These are phyloP conservation scores for Neofusicoccum sp. DNA, from an alignment of 2,329 filamentous ascomycete species.

Conservation along the genomic window DNA sequence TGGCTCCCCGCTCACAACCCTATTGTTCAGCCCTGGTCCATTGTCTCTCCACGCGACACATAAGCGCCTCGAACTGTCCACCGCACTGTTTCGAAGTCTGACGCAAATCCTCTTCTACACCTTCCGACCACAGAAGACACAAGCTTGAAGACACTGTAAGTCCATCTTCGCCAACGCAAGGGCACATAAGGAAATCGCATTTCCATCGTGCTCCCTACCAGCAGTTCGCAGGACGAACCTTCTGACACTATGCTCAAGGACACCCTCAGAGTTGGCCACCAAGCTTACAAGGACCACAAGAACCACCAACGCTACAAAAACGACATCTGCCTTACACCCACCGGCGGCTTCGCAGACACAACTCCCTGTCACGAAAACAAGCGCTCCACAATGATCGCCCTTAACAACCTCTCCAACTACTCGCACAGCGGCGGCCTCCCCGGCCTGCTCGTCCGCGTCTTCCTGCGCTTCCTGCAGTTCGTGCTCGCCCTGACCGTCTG, in stretches of 20 bases:
- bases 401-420: constrained; percentile 4
- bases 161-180: background rate
- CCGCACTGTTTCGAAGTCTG: background rate
- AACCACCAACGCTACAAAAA: constrained; percentile 7
- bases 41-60: background rate
- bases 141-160: background rate
- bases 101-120: background rate
- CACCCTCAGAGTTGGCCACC: constrained; percentile 5
- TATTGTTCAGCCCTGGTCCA: background rate
- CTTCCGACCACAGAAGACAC: background rate
- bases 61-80: background rate
- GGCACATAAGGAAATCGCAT: background rate
- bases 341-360: background rate
- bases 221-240: constrained; percentile 2
- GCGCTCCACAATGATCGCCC: constrained; percentile 15
- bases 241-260: constrained; percentile 1
- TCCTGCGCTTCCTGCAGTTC: constrained; percentile 76
- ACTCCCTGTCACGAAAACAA: background rate
- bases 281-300: constrained; percentile 18
- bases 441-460: constrained; percentile 56
- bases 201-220: background rate
- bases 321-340: background rate
- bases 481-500: constrained; percentile 75
- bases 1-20: background rate
- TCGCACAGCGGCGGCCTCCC: constrained; percentile 39